Evolutionary conservation across 2,329 filamentous ascomycete species (phyloP).

Genomic region (Ceratocystiopsis sp.): DNA sequence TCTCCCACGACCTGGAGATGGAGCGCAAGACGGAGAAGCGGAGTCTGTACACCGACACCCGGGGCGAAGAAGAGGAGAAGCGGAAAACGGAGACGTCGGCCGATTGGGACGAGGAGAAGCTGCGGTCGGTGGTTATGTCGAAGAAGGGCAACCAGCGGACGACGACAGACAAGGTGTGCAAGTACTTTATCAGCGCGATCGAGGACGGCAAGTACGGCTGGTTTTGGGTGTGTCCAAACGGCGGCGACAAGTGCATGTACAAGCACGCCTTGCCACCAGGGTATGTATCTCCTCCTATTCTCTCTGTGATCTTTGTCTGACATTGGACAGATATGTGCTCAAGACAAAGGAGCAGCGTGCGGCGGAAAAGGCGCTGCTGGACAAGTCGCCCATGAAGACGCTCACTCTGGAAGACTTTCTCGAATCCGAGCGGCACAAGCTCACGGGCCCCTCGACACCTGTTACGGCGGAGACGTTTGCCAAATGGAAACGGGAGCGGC

Average conservation of each 20-base stretch:
- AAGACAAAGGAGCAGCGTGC: constrained; percentile 96
- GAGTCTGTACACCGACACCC: constrained; percentile 73
- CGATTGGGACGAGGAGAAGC: constrained; percentile 94
- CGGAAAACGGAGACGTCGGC: constrained; percentile 89
- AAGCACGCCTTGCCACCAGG: constrained; percentile 88
- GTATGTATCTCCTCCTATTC: constrained; percentile 33
- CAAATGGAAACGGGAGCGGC: constrained; percentile 89
- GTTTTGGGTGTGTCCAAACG: constrained; percentile 98
- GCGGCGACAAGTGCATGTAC: constrained; percentile 96
- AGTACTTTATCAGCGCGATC: constrained; percentile 91
- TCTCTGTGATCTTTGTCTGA: constrained; percentile 1
- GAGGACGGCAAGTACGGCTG: constrained; percentile 98
- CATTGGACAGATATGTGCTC: constrained; percentile 57
- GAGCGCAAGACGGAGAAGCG: constrained; percentile 89
- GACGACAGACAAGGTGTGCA: constrained; percentile 97
- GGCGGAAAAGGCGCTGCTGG: constrained; percentile 86
- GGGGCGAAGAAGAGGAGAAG: constrained; percentile 54
- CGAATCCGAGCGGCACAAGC: constrained; percentile 88
- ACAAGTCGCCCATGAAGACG: constrained; percentile 89
- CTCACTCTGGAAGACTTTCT: constrained; percentile 94
- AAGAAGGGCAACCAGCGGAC: constrained; percentile 97
- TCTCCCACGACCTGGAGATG: constrained; percentile 76
- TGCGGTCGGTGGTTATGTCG: constrained; percentile 75
- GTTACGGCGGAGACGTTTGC: constrained; percentile 86
- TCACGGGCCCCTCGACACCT: constrained; percentile 79